Evolutionary conservation across 768 basidiomycete genomes (phyloP), one percentile per base, ranked within the genome.

Genomic region (Trametes meyenii): DNA sequence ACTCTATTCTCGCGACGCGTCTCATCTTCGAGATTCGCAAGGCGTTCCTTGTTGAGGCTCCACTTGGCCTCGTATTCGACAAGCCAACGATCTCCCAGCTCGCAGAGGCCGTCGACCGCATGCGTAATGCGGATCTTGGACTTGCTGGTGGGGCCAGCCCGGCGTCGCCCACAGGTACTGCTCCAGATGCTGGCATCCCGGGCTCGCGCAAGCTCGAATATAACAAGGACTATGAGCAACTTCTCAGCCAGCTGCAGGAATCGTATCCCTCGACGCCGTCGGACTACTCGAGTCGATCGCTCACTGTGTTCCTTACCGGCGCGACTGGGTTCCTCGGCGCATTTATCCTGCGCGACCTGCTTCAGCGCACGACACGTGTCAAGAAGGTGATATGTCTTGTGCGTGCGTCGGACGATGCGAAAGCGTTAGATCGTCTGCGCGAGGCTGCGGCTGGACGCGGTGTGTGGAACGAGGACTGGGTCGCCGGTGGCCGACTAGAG

Each of bases 11-110:
- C 46, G 97, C 97, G 0, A 99, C 97, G 2, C 89, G 96, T 24
- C 86, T 98, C 62, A 93, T 98, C 68, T 98, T 99, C 72, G 94
- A 98, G 75, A 88, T 99, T 55, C 88, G 97, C 69, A 97, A 96
- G 75, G 78, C 82, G 0, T 97, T 98, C 73, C 87, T 95, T 12
- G 81, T 97, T 19, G 87, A 96, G 56, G 94, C 94, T 4, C 96
- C 96, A 0, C 78, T 99, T 24, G 92, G 94, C 8, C 79, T 98
- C 44, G 87, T 98, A 50, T 99, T 98, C 72, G 90, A 95, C 54
- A 79, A 88, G 67, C 94, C 97, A 0, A 98, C 94, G 7, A 86
- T 98, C 65, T 73, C 77, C 0, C 89, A 85, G 14, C 87, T 94
- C 52, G 92, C 90, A 4, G 75, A 75, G 4, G 89, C 90, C 43